These are phyloP conservation scores for Cyclostephanos tholiformis DNA, from an alignment of 108 stramenopile genomes.

Conservation along the genomic window DNA sequence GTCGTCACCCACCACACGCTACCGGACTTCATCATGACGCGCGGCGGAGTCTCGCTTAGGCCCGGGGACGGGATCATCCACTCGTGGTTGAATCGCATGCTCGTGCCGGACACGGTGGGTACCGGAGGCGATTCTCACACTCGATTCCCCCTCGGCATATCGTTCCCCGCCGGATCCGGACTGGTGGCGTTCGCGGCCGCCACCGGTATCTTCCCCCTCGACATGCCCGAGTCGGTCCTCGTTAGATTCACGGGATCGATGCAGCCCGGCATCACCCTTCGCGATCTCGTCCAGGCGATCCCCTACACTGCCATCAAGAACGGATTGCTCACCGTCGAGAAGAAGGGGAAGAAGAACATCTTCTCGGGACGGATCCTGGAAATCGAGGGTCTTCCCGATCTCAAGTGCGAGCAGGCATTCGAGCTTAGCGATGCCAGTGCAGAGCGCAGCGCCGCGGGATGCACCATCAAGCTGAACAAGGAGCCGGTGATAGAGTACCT, in stretches of 20 bases:
- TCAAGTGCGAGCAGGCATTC: slow-evolving; percentile 97
- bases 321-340: slow-evolving; percentile 91
- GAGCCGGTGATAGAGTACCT: slow-evolving; percentile 96
- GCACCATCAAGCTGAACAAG: slow-evolving; percentile 93
- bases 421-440: slow-evolving; percentile 93
- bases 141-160: slow-evolving; percentile 95
- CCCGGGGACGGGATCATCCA: slow-evolving; percentile 98
- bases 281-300: slow-evolving; percentile 96
- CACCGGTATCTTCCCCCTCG: slow-evolving; percentile 95
- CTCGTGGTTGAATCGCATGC: slow-evolving; percentile 97
- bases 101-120: slow-evolving; percentile 95
- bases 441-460: slow-evolving; percentile 95
- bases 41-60: slow-evolving; percentile 92
- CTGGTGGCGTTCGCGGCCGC: slow-evolving; percentile 96
- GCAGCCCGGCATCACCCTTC: slow-evolving; percentile 95
- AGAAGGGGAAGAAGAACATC: slow-evolving; percentile 96
- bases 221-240: slow-evolving; percentile 95
- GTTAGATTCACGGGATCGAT: slow-evolving; percentile 91
- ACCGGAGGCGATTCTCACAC: slow-evolving; percentile 97
- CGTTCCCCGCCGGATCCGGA: slow-evolving; percentile 95
- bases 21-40: slow-evolving; percentile 95
- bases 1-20: slow-evolving; percentile 96
- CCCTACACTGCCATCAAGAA: slow-evolving; percentile 93
- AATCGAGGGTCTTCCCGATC: slow-evolving; percentile 92
- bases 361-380: slow-evolving; percentile 94